Evolutionary conservation across 306 rosid species (phyloP).

Genomic region (Cicer cuneatum): DNA sequence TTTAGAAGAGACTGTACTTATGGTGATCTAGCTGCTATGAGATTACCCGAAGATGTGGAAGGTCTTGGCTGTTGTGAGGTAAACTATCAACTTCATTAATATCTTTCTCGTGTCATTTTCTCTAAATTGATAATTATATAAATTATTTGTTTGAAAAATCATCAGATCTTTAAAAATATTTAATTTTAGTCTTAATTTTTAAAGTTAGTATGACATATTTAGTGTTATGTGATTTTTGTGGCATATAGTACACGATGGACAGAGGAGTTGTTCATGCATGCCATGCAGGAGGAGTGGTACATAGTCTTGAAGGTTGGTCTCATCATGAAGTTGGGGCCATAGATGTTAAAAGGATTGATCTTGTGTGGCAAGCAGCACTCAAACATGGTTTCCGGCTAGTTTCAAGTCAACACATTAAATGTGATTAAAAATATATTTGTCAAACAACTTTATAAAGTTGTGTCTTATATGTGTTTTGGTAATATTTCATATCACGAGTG

Average conservation of each 20-base stretch:
- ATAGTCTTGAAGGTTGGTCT: conserved; percentile 83
- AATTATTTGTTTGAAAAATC: too few relatives aligned
- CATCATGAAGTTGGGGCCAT: conserved; percentile 96
- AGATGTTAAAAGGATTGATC: conserved; percentile 81
- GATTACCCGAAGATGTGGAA: conserved; percentile 76
- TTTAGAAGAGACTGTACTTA: conserved; percentile 93
- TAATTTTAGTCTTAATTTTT: too few relatives aligned
- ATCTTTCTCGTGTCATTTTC: background rate
- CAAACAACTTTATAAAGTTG: background rate
- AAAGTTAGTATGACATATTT: too few relatives aligned
- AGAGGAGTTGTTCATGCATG: conserved; percentile 99
- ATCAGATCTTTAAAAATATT: too few relatives aligned
- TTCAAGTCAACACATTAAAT: conserved; percentile 26
- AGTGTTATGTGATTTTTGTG: background rate
- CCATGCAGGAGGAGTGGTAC: conserved; percentile 98
- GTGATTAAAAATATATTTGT: background rate
- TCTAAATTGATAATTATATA: background rate
- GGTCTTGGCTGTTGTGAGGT: conserved; percentile 96
- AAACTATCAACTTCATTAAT: background rate
- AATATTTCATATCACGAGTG: conserved; percentile 20
- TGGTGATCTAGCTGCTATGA: conserved; percentile 98
- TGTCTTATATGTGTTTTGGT: conserved; percentile 21
- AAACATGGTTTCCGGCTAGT: conserved; percentile 86
- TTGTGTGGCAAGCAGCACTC: conserved; percentile 94
- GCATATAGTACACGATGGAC: conserved; percentile 83